A percentile compares a stretch with the other conserved stretches of the same genome.
These are phyloP conservation scores for Lentinula sp. DNA, from an alignment of 768 basidiomycete species.

Conservation along the genomic window DNA sequence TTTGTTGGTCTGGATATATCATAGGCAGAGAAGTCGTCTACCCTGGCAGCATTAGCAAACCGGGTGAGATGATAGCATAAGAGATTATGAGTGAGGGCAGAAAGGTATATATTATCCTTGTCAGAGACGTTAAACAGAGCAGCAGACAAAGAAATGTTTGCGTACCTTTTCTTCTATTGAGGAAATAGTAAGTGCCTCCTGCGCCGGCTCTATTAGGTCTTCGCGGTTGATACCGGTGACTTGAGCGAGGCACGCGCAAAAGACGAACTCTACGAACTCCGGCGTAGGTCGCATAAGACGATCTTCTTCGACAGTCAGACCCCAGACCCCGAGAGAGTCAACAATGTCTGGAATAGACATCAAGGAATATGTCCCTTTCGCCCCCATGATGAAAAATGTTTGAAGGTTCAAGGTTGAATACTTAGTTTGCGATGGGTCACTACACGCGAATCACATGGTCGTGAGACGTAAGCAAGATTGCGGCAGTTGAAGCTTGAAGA, in stretches of 20 bases:
- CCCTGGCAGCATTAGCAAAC: constrained; percentile 66
- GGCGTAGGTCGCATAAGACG: constrained; percentile 62
- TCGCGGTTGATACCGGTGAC: constrained; percentile 60
- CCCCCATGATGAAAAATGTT: constrained; percentile 23
- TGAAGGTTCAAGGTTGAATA: not conserved
- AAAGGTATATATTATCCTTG: constrained; percentile 57
- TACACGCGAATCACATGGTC: not conserved
- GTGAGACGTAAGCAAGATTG: too few species aligned
- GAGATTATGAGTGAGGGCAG: constrained; percentile 55
- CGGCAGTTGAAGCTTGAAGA: too few species aligned
- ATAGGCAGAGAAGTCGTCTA: constrained; percentile 69
- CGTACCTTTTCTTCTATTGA: constrained; percentile 52
- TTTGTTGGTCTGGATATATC: constrained; percentile 72
- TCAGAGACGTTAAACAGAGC: constrained; percentile 2
- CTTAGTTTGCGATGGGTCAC: not conserved
- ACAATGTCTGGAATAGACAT: constrained; percentile 64
- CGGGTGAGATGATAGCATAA: constrained; percentile 30
- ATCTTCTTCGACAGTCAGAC: constrained; percentile 56
- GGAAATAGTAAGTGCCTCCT: constrained; percentile 45
- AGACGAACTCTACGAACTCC: constrained; percentile 68
- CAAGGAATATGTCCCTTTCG: constrained; percentile 49
- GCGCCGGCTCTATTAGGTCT: constrained; percentile 50
- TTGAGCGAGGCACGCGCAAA: constrained; percentile 65
- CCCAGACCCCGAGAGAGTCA: constrained; percentile 61
- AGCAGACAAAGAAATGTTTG: not conserved